Evolutionary conservation across 2,329 filamentous ascomycete species (phyloP).

Genomic region (Thielaviopsis euricoi): DNA sequence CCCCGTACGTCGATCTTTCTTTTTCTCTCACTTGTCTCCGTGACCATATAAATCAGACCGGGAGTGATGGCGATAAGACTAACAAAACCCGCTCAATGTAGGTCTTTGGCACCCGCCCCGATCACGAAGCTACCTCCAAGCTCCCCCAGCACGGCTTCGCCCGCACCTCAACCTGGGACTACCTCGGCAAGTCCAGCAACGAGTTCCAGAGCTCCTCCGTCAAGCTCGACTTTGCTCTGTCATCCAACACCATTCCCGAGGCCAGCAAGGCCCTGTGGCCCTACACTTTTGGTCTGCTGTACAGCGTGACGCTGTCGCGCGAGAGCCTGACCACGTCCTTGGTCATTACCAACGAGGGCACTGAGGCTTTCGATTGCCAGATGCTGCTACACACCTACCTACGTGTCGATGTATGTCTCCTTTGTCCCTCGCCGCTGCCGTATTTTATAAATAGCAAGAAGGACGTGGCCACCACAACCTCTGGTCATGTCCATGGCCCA

Average conservation of each 20-base stretch:
- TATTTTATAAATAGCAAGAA: too few species aligned
- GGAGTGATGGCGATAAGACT: too few species aligned
- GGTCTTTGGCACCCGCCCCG: slow-evolving; percentile 73
- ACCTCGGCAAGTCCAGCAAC: slow-evolving; percentile 62
- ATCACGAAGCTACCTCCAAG: slow-evolving; percentile 57
- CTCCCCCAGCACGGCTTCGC: slow-evolving; percentile 94
- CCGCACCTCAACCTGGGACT: slow-evolving; percentile 80
- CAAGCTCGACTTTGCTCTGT: slow-evolving; percentile 92
- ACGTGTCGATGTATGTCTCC: slow-evolving; percentile 47
- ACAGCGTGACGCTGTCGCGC: slow-evolving; percentile 72
- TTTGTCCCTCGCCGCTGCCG: background rate
- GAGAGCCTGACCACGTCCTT: slow-evolving; percentile 65
- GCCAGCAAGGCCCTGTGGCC: slow-evolving; percentile 62
- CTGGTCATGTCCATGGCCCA: too few species aligned
- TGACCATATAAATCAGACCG: background rate
- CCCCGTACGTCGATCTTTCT: slow-evolving; percentile 45
- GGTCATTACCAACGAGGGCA: slow-evolving; percentile 77
- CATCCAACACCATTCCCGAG: slow-evolving; percentile 51
- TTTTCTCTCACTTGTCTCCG: background rate
- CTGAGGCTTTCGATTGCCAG: slow-evolving; percentile 75
- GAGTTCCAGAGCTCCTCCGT: slow-evolving; percentile 41
- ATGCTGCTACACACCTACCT: slow-evolving; percentile 86
- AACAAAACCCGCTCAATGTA: slow-evolving; percentile 19
- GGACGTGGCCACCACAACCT: too few species aligned
- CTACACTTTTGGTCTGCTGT: slow-evolving; percentile 75